Conservation (phyloP, 192 early-diverging fungal species). For the Powellomyces hirtus region DNA sequence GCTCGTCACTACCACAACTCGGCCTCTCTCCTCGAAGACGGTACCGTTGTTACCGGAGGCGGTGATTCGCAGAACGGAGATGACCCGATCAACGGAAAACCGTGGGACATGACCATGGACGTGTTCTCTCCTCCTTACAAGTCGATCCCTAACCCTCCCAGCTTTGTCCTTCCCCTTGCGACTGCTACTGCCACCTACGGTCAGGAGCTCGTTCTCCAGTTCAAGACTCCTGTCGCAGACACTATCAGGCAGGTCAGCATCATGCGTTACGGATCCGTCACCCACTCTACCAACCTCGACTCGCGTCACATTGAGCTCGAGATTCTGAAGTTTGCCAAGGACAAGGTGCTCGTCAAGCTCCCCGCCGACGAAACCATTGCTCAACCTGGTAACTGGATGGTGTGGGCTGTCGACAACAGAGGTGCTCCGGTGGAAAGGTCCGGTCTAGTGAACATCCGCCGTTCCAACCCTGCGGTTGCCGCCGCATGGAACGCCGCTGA, state of each 20-base stretch:
- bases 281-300: conserved; percentile 30
- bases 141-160: conserved; percentile 28
- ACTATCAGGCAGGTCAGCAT: conserved; percentile 16
- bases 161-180: not conserved
- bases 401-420: conserved; percentile 20
- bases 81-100: not conserved
- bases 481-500: conserved; percentile 16
- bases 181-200: not conserved
- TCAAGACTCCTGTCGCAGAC: not conserved
- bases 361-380: conserved; percentile 20
- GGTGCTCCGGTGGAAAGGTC: conserved; percentile 11
- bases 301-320: conserved; percentile 25
- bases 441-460: conserved; percentile 1
- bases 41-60: conserved; percentile 42
- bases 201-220: conserved; percentile 12
- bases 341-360: conserved; percentile 11
- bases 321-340: conserved; percentile 13
- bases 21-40: conserved; percentile 33
- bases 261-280: conserved; percentile 22
- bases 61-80: conserved; percentile 41
- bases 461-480: conserved; percentile 1
- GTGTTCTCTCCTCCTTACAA: conserved; percentile 21
- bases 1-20: conserved; percentile 31
- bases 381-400: conserved; percentile 30
- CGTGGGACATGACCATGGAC: not conserved